A percentile compares a stretch with the other conserved stretches of the same genome.
These are phyloP conservation scores for Karstenula rhodostoma DNA, from an alignment of 2,329 filamentous ascomycete species.

Conservation along the genomic window DNA sequence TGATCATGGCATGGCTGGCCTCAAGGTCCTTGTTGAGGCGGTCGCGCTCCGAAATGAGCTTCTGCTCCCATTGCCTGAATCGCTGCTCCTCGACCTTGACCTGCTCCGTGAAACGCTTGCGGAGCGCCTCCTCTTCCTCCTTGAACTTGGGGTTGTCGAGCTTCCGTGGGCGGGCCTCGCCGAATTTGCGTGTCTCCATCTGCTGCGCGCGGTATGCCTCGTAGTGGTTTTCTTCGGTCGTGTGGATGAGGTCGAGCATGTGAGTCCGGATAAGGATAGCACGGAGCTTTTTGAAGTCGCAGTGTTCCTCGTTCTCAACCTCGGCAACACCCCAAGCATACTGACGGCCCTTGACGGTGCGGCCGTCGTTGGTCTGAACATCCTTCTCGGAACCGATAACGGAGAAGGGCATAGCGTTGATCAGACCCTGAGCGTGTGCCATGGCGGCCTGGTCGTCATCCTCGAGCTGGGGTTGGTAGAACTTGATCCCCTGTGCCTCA, in stretches of 20 bases:
- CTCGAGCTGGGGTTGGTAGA: conserved; percentile 97
- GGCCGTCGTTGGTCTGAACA: conserved; percentile 93
- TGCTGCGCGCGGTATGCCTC: conserved; percentile 98
- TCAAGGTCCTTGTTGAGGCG: conserved; percentile 99
- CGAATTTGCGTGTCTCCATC: conserved; percentile 99
- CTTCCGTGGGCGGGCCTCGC: conserved; percentile 95
- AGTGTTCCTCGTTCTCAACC: conserved; percentile 99
- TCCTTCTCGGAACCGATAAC: conserved; percentile 99
- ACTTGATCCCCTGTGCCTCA: conserved; percentile 99
- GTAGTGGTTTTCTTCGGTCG: conserved; percentile 98
- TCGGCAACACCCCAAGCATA: conserved; percentile 99
- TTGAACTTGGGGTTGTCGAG: conserved; percentile 99
- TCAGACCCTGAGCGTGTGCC: conserved; percentile 91
- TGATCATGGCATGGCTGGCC: conserved; percentile 91
- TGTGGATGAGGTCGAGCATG: conserved; percentile 99
- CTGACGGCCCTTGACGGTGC: conserved; percentile 98
- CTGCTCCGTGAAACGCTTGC: conserved; percentile 99
- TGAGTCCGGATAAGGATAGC: conserved; percentile 98
- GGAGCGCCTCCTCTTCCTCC: conserved; percentile 97
- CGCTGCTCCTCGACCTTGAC: conserved; percentile 99
- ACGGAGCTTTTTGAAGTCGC: conserved; percentile 99
- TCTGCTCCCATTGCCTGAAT: conserved; percentile 99
- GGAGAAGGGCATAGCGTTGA: conserved; percentile 97
- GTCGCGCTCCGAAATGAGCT: conserved; percentile 98
- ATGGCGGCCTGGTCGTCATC: conserved; percentile 97